Conservation (phyloP, 306 rosid genomes). For the Pyrus pyrifolia region DNA sequence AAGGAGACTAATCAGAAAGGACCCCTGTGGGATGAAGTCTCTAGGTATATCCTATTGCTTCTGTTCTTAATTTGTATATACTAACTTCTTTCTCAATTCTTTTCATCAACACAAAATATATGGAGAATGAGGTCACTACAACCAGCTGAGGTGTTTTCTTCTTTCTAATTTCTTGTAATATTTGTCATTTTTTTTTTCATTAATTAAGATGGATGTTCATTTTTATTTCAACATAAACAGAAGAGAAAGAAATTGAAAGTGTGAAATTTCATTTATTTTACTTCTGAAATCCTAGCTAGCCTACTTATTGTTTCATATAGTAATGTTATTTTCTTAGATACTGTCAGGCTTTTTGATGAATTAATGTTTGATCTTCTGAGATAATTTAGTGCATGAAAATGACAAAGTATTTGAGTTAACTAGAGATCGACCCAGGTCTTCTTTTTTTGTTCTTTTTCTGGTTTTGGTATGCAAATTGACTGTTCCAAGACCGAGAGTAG, state of each 20-base stretch:
- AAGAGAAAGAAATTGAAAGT: not conserved
- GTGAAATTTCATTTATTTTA: not conserved
- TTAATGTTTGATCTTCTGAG: not conserved
- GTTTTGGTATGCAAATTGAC: constrained; percentile 3
- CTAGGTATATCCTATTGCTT: constrained; percentile 47
- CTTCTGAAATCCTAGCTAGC: too few relatives aligned
- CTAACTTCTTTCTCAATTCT: not conserved
- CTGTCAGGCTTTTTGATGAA: not conserved
- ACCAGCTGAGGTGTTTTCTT: not conserved
- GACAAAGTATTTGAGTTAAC: not conserved
- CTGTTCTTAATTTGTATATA: too few relatives aligned
- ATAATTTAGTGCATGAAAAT: not conserved
- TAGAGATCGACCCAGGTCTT: not conserved
- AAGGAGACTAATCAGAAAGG: constrained; percentile 73
- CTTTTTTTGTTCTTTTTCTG: not conserved
- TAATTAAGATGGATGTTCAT: too few relatives aligned
- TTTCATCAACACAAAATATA: not conserved
- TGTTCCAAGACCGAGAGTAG: not conserved
- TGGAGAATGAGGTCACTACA: not conserved
- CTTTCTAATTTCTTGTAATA: not conserved
- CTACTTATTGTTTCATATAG: not conserved
- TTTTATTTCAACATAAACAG: not conserved
- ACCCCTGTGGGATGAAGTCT: constrained; percentile 76
- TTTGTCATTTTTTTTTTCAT: not conserved
- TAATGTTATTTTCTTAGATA: not conserved